These are phyloP conservation scores for Petunia hybrid DNA, from an alignment of 305 asterid species.

Conservation along the genomic window DNA sequence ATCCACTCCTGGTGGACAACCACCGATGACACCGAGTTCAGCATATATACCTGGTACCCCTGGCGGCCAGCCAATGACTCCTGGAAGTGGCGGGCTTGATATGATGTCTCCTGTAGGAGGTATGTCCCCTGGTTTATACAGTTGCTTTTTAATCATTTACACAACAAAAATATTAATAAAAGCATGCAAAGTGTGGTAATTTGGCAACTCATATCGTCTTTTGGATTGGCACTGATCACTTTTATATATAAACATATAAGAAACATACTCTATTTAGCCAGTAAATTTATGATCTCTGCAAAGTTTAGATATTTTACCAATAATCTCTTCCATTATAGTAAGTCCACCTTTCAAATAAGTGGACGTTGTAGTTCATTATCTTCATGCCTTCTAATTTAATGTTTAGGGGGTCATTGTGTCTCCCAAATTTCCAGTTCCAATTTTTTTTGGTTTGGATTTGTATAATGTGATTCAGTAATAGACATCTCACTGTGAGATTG, in stretches of 20 bases:
- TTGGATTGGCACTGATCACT: not conserved
- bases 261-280: not conserved
- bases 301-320: slow-evolving; percentile 23
- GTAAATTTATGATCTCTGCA: slow-evolving; percentile 15
- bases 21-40: slow-evolving; percentile 98
- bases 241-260: not conserved
- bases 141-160: not conserved
- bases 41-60: slow-evolving; percentile 98
- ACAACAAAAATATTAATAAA: too few relatives aligned
- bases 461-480: not conserved
- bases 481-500: not conserved
- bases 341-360: slow-evolving; percentile 6
- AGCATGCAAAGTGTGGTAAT: too few relatives aligned
- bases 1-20: slow-evolving; percentile 98
- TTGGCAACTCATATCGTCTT: not conserved
- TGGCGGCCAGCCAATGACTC: slow-evolving; percentile 99
- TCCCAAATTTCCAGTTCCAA: too few relatives aligned
- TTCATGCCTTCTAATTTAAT: slow-evolving; percentile 18
- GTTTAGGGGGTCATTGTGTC: not conserved
- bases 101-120: slow-evolving; percentile 97
- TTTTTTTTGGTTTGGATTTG: not conserved
- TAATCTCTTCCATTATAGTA: slow-evolving; percentile 8
- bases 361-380: not conserved
- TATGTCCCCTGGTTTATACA: slow-evolving; percentile 40
- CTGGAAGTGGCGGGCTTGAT: slow-evolving; percentile 96